Conservation (phyloP, 176 grass and related monocot species). For the Thalia dealbata region DNA sequence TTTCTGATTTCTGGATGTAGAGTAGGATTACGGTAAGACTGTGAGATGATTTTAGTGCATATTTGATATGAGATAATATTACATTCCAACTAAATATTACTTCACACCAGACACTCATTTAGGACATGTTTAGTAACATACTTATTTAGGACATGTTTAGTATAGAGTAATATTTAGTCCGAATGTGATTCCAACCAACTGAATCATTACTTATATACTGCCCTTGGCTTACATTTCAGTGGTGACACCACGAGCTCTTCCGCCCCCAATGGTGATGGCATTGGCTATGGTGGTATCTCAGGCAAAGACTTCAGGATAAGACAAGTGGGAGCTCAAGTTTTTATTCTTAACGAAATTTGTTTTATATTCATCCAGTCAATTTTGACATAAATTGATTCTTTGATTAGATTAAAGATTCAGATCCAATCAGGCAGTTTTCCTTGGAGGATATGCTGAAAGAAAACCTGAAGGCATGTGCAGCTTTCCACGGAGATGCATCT, state of each 20-base stretch:
- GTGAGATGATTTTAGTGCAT: background rate
- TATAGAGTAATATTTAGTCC: too few relatives aligned
- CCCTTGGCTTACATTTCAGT: conserved; percentile 31
- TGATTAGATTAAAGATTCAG: conserved; percentile 30
- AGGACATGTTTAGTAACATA: too few relatives aligned
- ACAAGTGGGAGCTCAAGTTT: conserved; percentile 37
- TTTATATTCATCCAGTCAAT: background rate
- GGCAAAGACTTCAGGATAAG: conserved; percentile 71
- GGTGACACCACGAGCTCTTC: conserved; percentile 79
- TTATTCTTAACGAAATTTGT: background rate
- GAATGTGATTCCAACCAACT: too few relatives aligned
- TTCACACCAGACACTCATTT: too few relatives aligned
- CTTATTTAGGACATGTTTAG: too few relatives aligned
- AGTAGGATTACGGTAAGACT: too few relatives aligned
- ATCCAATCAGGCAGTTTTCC: conserved; percentile 86
- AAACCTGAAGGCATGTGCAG: conserved; percentile 80
- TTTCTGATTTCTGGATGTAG: too few relatives aligned
- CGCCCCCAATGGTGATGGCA: conserved; percentile 38
- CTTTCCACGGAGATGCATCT: conserved; percentile 66
- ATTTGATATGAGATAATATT: too few relatives aligned
- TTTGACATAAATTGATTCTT: background rate
- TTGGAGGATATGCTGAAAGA: conserved; percentile 67
- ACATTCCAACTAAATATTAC: too few relatives aligned
- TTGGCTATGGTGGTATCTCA: conserved; percentile 41
- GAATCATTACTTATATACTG: too few relatives aligned